Base-by-base conservation (phyloP, 805 yeast species). In the Nadsonia fulvescens region DNA sequence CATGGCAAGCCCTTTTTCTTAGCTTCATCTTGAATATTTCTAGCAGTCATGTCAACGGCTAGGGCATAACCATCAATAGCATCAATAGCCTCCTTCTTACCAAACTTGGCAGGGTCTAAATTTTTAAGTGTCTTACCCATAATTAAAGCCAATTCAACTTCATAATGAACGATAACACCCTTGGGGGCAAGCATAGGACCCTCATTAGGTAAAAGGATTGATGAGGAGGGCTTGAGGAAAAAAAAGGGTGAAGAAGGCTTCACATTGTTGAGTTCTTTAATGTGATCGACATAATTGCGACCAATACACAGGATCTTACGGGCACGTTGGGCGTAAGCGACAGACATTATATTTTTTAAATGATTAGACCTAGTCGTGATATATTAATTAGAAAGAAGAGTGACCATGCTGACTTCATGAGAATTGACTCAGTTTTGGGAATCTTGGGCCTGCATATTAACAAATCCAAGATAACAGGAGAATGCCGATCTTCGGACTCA, bases 261-360 rank as follows among this genome's bases (percentile, higher is more conserved):
- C 13, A 66, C 51, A 46, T 83, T 89, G 58, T 78, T 75, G 31
- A 89, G 58, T 49, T 89, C 99, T 35, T 74, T 66, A 45, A 82
- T 78, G 43, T 89, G 99, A 12, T 93, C 95, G n/a, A 81, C 91
- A 47, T 82, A 89, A 52, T 89, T 89, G 41, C 98, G 73, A 23
- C 98, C 99, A 37, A 89, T 86, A 51, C 98, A 89, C 10, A 89
- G 64, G 43, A 86, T 66, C 53, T 89, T 89, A 14, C 42, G 28
- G 2, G 40, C 40, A 17, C 26, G 17, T 24, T 29, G 18, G 15
- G 33, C 33, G 15, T 31, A 37, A 13, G 21, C 13, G 15, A 22
- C 25, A 11, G 38, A 24, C 23, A 20, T 32, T n/a, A 22, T 23
- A 14, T 6, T 12, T n/a, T 15, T 7, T 5, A 5, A 18, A 18